Base-by-base conservation (phyloP, 2,329 filamentous ascomycete species). In the Pyrenophora teres region DNA sequence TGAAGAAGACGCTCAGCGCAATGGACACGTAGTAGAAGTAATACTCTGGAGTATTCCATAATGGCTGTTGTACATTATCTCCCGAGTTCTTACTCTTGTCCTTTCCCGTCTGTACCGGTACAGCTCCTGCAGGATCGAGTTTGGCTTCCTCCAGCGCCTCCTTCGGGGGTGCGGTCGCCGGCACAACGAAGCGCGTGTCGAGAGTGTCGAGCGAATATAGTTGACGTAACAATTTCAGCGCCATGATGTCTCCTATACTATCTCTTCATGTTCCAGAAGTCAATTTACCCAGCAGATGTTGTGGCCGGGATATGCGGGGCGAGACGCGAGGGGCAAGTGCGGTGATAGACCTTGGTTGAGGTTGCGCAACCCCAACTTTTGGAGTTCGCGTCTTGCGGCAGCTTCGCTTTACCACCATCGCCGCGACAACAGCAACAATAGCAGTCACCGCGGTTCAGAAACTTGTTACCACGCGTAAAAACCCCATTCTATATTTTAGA, bases 11-110 rank as follows among this genome's bases (percentile, higher is more conserved):
- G 48, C 80, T 80, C 5, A 83, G 69, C 25, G 81, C 56, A 63
- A 97, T 83, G 60, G 90, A 75, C 16, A 88, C 40, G 62, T 87
- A 88, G 77, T 99, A 97, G 46, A 92, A 63, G 70, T 85, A 88
- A 77, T 94, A 97, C 76, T 99, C 94, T 2, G 83, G 81, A 0
- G 92, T 95, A 19, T 81, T 84, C 93, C 93, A 99, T 86, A 83
- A 88, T 37, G 92, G 83, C 31, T 85, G 83, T 55, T 83, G 80
- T 48, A 81, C 67, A 69, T 52, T 77, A 72, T 73, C 79, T 79
- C 36, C 48, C 21, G 46, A 36, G 15, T 43, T 54, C 31, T 46
- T 66, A 37, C 45, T 54, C 57, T 64, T 63, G 59, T 63, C 47
- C 27, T 55, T 59, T 31, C 59, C 62, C 63, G 64, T 51, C 41